A percentile compares a stretch with the other conserved stretches of the same genome.
Evolutionary conservation across 2,329 filamentous ascomycete genomes (phyloP).

Genomic region (Xylariaceae sp.): DNA sequence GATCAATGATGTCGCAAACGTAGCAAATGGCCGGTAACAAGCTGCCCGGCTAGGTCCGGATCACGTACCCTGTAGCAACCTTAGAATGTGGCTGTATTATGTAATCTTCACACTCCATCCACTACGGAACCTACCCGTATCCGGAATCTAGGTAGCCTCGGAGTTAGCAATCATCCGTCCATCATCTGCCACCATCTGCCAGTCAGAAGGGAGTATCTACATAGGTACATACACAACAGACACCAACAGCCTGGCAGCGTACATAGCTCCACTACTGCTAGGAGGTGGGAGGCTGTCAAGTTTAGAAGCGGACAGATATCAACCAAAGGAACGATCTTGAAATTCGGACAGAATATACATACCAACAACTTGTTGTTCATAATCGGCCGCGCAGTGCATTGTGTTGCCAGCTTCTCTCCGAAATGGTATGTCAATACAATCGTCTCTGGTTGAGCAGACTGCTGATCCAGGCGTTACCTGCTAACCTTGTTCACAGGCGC

Average conservation of each 20-base stretch:
- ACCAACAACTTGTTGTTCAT: background rate
- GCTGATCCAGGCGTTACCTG: slow-evolving; percentile 3
- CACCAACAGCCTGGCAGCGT: background rate
- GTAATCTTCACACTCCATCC: no score
- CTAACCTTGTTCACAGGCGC: slow-evolving; percentile 44
- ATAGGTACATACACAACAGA: background rate
- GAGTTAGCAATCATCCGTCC: background rate
- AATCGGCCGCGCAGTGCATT: background rate
- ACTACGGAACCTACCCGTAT: no score
- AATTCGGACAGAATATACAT: background rate
- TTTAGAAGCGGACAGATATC: background rate
- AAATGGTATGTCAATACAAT: slow-evolving; percentile 28
- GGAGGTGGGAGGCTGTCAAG: background rate
- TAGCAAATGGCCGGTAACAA: background rate
- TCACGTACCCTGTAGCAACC: no score
- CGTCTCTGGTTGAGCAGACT: background rate
- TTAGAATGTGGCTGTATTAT: no score
- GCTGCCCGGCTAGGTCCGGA: no score
- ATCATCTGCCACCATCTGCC: background rate
- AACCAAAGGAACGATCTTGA: background rate
- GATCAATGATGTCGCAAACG: background rate
- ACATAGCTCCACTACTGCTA: background rate
- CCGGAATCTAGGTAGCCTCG: background rate
- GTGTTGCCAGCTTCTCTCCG: slow-evolving; percentile 9
- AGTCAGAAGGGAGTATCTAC: background rate